A percentile compares a stretch with the other conserved stretches of the same genome.
These are phyloP conservation scores for Phycomyces nitens DNA, from an alignment of 192 early-diverging fungal species.

Conservation along the genomic window DNA sequence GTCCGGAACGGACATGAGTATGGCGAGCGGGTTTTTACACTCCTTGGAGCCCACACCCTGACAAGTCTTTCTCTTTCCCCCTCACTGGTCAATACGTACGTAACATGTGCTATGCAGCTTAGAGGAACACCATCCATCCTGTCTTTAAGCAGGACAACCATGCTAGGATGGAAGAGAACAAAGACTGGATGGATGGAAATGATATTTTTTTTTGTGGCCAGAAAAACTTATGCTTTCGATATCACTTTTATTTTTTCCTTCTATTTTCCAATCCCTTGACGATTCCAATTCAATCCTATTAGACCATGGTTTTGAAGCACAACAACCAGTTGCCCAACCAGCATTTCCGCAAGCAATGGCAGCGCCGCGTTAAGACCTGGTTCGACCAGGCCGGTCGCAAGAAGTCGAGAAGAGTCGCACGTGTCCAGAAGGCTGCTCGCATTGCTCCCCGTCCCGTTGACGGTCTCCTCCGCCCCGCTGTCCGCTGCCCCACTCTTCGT, in stretches of 20 bases:
- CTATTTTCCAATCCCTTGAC: too few species aligned
- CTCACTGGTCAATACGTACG: constrained; percentile 10
- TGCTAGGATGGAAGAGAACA: too few species aligned
- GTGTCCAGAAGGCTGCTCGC: constrained; percentile 92
- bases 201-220: too few species aligned
- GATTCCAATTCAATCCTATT: not conserved
- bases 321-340: constrained; percentile 93
- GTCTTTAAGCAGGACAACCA: too few species aligned
- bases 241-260: too few species aligned
- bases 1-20: too few species aligned
- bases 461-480: constrained; percentile 92
- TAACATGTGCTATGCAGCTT: not conserved
- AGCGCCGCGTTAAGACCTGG: constrained; percentile 94
- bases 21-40: not conserved
- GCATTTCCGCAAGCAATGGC: constrained; percentile 99
- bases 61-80: not conserved
- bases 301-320: constrained; percentile 71
- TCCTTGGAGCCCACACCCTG: not conserved
- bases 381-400: constrained; percentile 97
- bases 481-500: constrained; percentile 93
- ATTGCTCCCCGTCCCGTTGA: constrained; percentile 97
- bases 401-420: constrained; percentile 82
- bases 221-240: too few species aligned
- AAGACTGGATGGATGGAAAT: too few species aligned
- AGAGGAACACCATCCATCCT: too few species aligned